phyloP scores from a whole-genome alignment of 116 monocot species.

The Papilionanthe hybrid region DNA sequence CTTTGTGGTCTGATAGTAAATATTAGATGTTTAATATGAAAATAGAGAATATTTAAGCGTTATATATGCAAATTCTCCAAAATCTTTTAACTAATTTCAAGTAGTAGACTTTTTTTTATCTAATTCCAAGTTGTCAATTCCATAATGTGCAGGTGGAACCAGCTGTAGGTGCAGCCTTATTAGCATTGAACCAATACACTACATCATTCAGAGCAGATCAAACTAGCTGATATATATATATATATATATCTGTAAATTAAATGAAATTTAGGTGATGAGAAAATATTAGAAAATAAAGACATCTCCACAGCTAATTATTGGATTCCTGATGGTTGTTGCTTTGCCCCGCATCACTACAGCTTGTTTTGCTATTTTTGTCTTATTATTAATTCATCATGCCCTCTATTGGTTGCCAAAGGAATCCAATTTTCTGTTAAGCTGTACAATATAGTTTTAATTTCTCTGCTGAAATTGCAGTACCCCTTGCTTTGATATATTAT shows the following conservation, averaged over 20 bases:
- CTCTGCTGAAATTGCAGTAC: neutral
- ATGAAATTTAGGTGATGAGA: neutral
- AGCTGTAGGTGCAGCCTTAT: slow-evolving; percentile 82
- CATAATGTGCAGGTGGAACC: slow-evolving; percentile 73
- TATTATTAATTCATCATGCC: neutral
- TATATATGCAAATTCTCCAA: too few species aligned
- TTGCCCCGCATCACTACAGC: neutral
- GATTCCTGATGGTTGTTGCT: neutral
- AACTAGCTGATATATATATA: neutral
- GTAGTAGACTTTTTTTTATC: neutral
- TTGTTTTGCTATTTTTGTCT: neutral
- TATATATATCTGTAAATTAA: neutral
- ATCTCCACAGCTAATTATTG: neutral
- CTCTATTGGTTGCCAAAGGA: neutral
- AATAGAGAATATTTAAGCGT: too few species aligned
- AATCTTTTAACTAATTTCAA: neutral
- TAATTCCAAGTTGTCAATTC: neutral
- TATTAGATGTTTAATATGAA: too few species aligned
- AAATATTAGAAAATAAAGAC: neutral
- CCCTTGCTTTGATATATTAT: neutral
- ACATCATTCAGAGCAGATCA: slow-evolving; percentile 10
- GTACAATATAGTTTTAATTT: neutral
- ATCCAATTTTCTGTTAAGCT: neutral
- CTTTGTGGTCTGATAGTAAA: too few species aligned
- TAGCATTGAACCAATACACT: slow-evolving; percentile 52